Base-by-base conservation (phyloP, 2,329 filamentous ascomycete genomes). In the Aspergillus sp. region DNA sequence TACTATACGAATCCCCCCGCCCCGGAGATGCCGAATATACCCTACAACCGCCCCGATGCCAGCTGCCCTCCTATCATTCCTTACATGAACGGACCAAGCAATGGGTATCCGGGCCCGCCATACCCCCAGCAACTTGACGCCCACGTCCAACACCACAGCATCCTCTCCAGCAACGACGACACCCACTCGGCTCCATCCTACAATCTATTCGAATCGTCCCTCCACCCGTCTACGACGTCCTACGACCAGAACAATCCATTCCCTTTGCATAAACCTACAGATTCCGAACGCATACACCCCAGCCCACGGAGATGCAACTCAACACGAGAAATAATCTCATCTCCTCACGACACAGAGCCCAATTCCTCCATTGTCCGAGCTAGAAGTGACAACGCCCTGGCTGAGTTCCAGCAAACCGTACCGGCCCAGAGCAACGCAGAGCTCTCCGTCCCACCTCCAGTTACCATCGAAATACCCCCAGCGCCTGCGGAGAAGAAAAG, bases 271-370 rank as follows among this genome's bases (percentile, higher is more conserved):
- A 49, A 56, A 36, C 30, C 41, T 16, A 30, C 26, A 17, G 44
- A 16, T 13, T 53, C 52, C n/a, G 20, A 52, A 8, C 40, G 47
- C 9, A 54, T 45, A 19, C 63, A 51, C 20, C 58, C 56, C 42
- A 58, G 41, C 3, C 40, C 51, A 3, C 54, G 59, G 22, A 58
- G 65, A 33, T 62, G 62, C 17, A 62, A 66, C 42, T 64, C 66
- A 4, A 53, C 67, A 42, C 65, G 66, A 47, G 48, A 53, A 4
- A 50, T 58, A 10, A 47, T 52, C n/a, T 63, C 61, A 45, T 73
- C 71, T 3, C 69, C 70, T 7, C 70, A 71, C 41, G 72, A 74
- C 45, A 75, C 73, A 2, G 65, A 73, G 41, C 71, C 70, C 19
- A 61, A 73, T 32, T 74, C 71, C 10, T 74, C 72, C 6, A 53